Conservation (phyloP, 805 yeast species). For the Saccharomycopsis synnaedendra region DNA sequence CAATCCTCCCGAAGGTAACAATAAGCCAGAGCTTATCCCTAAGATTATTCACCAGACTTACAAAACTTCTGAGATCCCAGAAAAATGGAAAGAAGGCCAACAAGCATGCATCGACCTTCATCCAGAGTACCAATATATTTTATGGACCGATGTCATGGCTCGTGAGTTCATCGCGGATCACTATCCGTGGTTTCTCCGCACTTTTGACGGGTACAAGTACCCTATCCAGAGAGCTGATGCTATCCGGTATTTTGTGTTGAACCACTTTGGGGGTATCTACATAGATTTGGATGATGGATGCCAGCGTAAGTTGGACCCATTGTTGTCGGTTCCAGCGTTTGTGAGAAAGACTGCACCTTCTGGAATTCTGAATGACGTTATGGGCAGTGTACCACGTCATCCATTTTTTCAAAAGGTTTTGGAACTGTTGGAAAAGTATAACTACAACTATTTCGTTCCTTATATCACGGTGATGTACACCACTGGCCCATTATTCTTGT, state of each 20-base stretch:
- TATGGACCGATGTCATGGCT: slow-evolving; percentile 87
- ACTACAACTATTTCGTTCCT: slow-evolving; percentile 71
- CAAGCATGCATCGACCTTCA: slow-evolving; percentile 65
- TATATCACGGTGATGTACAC: slow-evolving; percentile 88
- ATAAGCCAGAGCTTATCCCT: slow-evolving; percentile 55
- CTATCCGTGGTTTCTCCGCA: slow-evolving; percentile 76
- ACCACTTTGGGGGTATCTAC: slow-evolving; percentile 82
- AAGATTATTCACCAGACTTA: slow-evolving; percentile 91
- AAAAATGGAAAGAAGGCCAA: slow-evolving; percentile 70
- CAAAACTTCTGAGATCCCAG: slow-evolving; percentile 69
- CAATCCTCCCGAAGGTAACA: slow-evolving; percentile 36
- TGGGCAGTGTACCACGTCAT: slow-evolving; percentile 82
- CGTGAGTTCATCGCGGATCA: slow-evolving; percentile 66
- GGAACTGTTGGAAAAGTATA: slow-evolving; percentile 48
- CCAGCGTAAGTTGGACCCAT: slow-evolving; percentile 64
- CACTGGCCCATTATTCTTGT: slow-evolving; percentile 82
- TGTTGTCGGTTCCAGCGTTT: slow-evolving; percentile 73
- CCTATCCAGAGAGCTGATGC: slow-evolving; percentile 89
- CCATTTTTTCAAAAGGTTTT: slow-evolving; percentile 71
- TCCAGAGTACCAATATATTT: slow-evolving; percentile 76
- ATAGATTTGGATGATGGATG: slow-evolving; percentile 90
- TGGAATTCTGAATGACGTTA: slow-evolving; percentile 85
- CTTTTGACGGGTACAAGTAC: slow-evolving; percentile 68
- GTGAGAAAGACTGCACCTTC: slow-evolving; percentile 82
- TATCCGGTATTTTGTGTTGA: slow-evolving; percentile 73